Evolutionary conservation across 1,284 basidiomycete genomes (phyloP), one percentile per base, ranked within the genome.

Genomic region (Cutaneotrichosporon cavernicola): DNA sequence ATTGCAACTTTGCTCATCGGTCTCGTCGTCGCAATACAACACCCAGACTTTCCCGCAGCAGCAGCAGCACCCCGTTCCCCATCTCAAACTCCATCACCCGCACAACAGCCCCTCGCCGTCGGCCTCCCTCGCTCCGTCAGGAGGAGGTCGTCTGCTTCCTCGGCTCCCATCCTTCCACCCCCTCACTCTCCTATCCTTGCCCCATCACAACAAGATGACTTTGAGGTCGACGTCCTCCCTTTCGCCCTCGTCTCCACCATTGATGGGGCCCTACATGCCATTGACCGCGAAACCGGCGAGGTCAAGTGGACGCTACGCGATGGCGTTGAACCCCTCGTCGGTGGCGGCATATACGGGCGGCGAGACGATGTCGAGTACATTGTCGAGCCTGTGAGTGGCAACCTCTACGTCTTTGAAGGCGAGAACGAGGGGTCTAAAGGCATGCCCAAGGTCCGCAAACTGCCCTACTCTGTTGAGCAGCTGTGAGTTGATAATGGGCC

Each of bases 211-310:
- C 14, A 30, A 5, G 63, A 63, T 0, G 69, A 75, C 47, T 67
- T 76, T 43, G 77, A 80, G 31, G 72, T 80, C 57, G 80, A 81
- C 61, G 69, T 81, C 18, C 72, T 80, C 5, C 76, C 78, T 10
- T 77, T 76, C 61, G 79, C 80, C 13, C 69, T 81, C 36, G 69
- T 81, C 11, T 76, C 77, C 26, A 81, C 76, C 4, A 75, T 81
- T 26, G 80, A 81, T 64, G 80, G 80, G 26, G 76, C 74, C 1
- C 70, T 81, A 7, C 80, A 81, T 67, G 80, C 79, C 5, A 69
- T 81, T 18, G 80, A 80, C 56, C 64, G 78, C 31, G 74, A 76
- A 11, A 72, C 72, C 5, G 80, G 80, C 21, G 69, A 69, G 46
- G 63, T 76, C 47, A 67, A 69, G 52, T 76, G 77, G 79, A 70